Conservation (phyloP, 257 asterid genomes). For the Primulina tabacum region DNA sequence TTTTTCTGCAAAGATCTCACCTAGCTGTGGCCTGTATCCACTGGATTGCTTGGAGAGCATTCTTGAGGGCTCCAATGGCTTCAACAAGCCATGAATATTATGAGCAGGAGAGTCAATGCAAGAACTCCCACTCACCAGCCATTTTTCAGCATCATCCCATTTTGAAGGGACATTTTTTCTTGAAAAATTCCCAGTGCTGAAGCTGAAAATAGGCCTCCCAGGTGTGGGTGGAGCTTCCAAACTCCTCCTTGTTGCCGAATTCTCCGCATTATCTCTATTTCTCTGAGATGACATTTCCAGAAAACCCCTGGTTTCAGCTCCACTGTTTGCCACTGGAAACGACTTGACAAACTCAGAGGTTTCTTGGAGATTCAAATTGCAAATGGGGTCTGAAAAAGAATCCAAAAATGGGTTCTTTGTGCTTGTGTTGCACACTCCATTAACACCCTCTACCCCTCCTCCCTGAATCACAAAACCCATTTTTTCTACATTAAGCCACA, state of each 20-base stretch:
- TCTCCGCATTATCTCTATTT: slow-evolving; percentile 29
- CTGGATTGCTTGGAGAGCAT: slow-evolving; percentile 48
- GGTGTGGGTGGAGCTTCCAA: slow-evolving; percentile 90
- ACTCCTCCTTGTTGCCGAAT: slow-evolving; percentile 47
- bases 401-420: slow-evolving; percentile 59
- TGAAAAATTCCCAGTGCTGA: slow-evolving; percentile 60
- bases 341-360: slow-evolving; percentile 81
- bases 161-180: slow-evolving; percentile 80
- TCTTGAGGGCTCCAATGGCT: slow-evolving; percentile 37
- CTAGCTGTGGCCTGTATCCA: slow-evolving; percentile 50
- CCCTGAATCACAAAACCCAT: slow-evolving; percentile 38
- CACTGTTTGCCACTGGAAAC: slow-evolving; percentile 43
- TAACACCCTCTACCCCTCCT: slow-evolving; percentile 39
- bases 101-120: slow-evolving; percentile 62
- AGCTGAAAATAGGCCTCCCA: slow-evolving; percentile 94
- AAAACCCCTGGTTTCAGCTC: slow-evolving; percentile 32
- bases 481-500: not conserved
- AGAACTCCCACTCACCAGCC: slow-evolving; percentile 71
- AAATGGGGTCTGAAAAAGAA: slow-evolving; percentile 59
- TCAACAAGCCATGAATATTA: slow-evolving; percentile 34
- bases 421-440: slow-evolving; percentile 29
- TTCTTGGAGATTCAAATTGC: slow-evolving; percentile 81
- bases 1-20: slow-evolving; percentile 51
- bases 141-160: slow-evolving; percentile 99
- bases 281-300: slow-evolving; percentile 40